These are phyloP conservation scores for Xylariales sp. DNA, from an alignment of 2,329 filamentous ascomycete species.

Conservation along the genomic window DNA sequence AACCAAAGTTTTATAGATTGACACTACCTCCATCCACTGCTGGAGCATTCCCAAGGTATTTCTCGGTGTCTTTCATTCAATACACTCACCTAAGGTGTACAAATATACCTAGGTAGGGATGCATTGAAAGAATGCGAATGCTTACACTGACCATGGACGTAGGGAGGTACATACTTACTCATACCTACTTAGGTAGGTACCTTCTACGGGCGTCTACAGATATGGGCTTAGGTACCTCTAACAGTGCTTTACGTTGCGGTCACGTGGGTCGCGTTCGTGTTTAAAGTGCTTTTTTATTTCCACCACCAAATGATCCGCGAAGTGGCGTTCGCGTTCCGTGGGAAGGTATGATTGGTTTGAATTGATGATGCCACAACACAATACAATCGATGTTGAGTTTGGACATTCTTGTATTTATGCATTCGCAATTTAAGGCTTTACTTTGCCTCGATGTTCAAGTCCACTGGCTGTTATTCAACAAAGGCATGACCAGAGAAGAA, in stretches of 20 bases:
- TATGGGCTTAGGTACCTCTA: too few species aligned
- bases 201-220: too few species aligned
- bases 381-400: neutral
- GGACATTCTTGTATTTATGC: neutral
- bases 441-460: neutral
- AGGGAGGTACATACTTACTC: too few species aligned
- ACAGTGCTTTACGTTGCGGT: neutral
- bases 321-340: constrained; percentile 4
- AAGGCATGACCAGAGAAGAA: neutral
- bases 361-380: neutral
- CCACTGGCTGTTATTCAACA: neutral
- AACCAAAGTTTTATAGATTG: too few species aligned
- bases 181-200: neutral
- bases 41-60: too few species aligned
- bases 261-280: constrained; percentile 26
- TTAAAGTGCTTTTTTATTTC: constrained; percentile 9
- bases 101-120: too few species aligned
- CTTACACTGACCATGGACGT: too few species aligned
- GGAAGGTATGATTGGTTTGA: neutral
- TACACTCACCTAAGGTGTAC: too few species aligned
- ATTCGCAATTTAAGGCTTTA: neutral
- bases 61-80: too few species aligned
- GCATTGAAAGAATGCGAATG: too few species aligned
- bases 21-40: neutral
- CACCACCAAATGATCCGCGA: constrained; percentile 12